phyloP scores from a whole-genome alignment of 805 yeast species.

The Spathaspora boniae region DNA sequence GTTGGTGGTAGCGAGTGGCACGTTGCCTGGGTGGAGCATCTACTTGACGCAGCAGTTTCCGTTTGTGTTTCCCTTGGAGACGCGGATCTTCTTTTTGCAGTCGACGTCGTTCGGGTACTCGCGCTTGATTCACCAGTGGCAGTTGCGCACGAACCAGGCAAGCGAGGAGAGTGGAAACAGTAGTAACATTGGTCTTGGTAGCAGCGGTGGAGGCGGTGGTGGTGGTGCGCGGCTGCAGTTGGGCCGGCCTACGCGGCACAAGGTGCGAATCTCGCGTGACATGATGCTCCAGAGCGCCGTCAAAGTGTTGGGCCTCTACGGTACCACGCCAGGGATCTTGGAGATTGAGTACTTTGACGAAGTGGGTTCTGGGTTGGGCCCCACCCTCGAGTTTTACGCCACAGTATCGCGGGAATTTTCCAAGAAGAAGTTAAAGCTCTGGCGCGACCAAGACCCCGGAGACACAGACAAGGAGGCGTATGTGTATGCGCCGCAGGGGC shows the following conservation, averaged over 20 bases:
- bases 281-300: constrained; percentile 72
- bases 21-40: constrained; percentile 82
- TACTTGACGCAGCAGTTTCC: constrained; percentile 71
- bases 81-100: constrained; percentile 73
- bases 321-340: constrained; percentile 72
- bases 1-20: constrained; percentile 78
- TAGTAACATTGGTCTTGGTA: constrained; percentile 5
- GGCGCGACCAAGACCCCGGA: constrained; percentile 51
- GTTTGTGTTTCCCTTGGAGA: constrained; percentile 79
- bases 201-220: not conserved
- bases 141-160: constrained; percentile 39
- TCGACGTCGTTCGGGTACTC: constrained; percentile 91
- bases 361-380: constrained; percentile 96
- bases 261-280: constrained; percentile 71
- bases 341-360: constrained; percentile 89
- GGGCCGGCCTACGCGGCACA: constrained; percentile 77
- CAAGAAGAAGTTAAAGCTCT: constrained; percentile 52
- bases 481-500: constrained; percentile 46
- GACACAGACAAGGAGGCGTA: constrained; percentile 22
- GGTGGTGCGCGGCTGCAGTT: constrained; percentile 37
- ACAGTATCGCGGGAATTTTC: constrained; percentile 73
- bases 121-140: constrained; percentile 78
- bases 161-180: constrained; percentile 20
- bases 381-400: constrained; percentile 90
- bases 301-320: constrained; percentile 72